Evolutionary conservation across 495 filamentous ascomycete species (phyloP), one percentile per base, ranked within the genome.

Genomic region (Aspergillus kassunensis): DNA sequence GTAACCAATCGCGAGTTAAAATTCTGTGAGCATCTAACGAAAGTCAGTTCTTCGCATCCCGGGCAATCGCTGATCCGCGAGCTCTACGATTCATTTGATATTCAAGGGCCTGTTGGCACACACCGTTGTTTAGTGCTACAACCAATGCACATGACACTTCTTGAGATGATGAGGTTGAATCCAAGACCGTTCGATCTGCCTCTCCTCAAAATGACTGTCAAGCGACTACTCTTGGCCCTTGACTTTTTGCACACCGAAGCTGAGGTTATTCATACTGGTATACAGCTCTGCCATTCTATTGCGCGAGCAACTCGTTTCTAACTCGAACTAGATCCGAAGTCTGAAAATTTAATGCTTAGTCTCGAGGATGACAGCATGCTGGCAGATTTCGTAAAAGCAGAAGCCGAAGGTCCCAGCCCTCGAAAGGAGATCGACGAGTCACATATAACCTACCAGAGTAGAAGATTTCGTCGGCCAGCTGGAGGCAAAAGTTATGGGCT

Each of bases 191-290:
- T 63, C 60, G 36, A 59, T 70, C 15, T 64, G 54, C 39, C 23
- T 12, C 58, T 72, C 4, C 58, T 76, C 0, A 68, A 58, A 15
- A 55, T 62, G 43, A 62, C 65, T 0, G 54, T 76, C 2, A 48
- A 53, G 2, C 66, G 52, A 8, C 49, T 79, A 19, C 59, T 78
- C 19, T 53, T 58, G 16, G 72, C 64, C 0, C 61, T 78, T 49
- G 65, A 77, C 20, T 76, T 65, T 49, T 53, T 77, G 13, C 74
- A 77, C 44, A 62, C 53, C 0, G 70, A 74, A 25, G 70, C 66
- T 20, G 27, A 66, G 8, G 44, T 76, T 5, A 65, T 73, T 24
- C 75, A 81, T 52, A 71, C 73, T 27, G 77, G 75, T 75, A 62
- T 15, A n/a, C n/a, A n/a, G n/a, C 24, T 4, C 24, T 30, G 37